These are phyloP conservation scores for Lachnellula occidentalis DNA, from an alignment of 2,329 filamentous ascomycete species.

Conservation along the genomic window DNA sequence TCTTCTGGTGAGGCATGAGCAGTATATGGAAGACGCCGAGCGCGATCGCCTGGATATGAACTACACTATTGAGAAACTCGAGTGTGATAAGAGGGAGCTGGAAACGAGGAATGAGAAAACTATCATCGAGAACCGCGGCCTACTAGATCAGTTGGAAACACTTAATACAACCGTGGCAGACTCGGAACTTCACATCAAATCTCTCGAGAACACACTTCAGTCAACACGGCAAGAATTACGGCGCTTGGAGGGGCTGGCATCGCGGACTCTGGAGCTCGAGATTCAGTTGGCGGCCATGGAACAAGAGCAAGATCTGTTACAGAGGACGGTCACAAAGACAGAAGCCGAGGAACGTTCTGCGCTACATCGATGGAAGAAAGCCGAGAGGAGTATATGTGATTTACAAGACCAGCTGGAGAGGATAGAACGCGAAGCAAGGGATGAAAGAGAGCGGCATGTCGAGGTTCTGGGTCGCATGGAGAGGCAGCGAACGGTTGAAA, in stretches of 20 bases:
- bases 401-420: constrained; percentile 83
- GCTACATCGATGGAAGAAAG: constrained; percentile 76
- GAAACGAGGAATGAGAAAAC: constrained; percentile 72
- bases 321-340: constrained; percentile 59
- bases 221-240: constrained; percentile 74
- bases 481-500: constrained; percentile 73
- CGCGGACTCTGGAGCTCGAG: constrained; percentile 73
- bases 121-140: constrained; percentile 73
- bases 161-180: constrained; percentile 75
- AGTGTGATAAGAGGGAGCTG: constrained; percentile 65
- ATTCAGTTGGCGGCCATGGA: constrained; percentile 74
- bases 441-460: constrained; percentile 75
- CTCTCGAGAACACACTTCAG: constrained; percentile 69
- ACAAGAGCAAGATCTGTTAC: constrained; percentile 69
- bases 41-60: constrained; percentile 71
- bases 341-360: constrained; percentile 74
- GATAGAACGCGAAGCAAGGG: constrained; percentile 76
- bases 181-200: constrained; percentile 73
- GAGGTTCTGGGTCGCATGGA: constrained; percentile 82
- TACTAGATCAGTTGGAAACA: constrained; percentile 78
- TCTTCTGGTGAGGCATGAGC: constrained; percentile 84
- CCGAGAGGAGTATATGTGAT: constrained; percentile 70
- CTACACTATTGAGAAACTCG: constrained; percentile 67
- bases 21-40: constrained; percentile 89
- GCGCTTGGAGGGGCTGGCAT: constrained; percentile 66